Percentiles rank a stretch among this genome's conserved stretches.
These are phyloP conservation scores for Entomortierella chlamydospora DNA, from an alignment of 192 early-diverging fungal genomes.

Conservation along the genomic window DNA sequence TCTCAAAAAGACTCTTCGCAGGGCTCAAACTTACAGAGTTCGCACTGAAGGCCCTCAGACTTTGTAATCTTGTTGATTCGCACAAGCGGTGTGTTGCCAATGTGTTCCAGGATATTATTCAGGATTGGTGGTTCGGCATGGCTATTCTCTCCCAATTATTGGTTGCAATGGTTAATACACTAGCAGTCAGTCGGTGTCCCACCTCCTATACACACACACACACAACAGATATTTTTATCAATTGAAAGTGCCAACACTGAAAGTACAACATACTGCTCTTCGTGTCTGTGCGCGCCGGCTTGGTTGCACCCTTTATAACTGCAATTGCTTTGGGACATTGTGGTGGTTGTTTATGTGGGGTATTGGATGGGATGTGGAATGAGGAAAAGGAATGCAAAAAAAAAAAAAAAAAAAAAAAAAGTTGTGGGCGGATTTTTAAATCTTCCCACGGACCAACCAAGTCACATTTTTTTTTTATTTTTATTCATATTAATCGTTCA, in stretches of 20 bases:
- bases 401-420: neutral
- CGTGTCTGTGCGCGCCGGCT: slow-evolving; percentile 48
- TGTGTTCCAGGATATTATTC: slow-evolving; percentile 91
- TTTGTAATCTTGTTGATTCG: slow-evolving; percentile 89
- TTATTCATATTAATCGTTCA: too few species aligned
- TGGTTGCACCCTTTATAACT: slow-evolving; percentile 35
- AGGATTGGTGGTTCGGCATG: slow-evolving; percentile 81
- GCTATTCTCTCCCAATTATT: too few species aligned
- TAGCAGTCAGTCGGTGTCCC: too few species aligned
- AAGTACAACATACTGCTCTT: slow-evolving; percentile 51
- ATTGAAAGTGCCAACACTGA: too few species aligned
- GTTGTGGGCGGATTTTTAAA: neutral
- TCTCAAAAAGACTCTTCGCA: too few species aligned
- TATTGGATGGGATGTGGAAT: neutral
- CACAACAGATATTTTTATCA: too few species aligned
- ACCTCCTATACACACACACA: too few species aligned
- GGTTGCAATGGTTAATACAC: neutral
- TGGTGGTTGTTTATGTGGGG: neutral
- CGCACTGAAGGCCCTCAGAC: slow-evolving; percentile 93
- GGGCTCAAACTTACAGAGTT: slow-evolving; percentile 72
- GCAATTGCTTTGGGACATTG: slow-evolving; percentile 16
- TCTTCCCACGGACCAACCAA: neutral
- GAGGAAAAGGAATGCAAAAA: neutral
- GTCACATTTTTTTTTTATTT: neutral
- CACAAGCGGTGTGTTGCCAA: slow-evolving; percentile 97